Conservation (phyloP, 306 rosid genomes). For the Quercus suber region DNA sequence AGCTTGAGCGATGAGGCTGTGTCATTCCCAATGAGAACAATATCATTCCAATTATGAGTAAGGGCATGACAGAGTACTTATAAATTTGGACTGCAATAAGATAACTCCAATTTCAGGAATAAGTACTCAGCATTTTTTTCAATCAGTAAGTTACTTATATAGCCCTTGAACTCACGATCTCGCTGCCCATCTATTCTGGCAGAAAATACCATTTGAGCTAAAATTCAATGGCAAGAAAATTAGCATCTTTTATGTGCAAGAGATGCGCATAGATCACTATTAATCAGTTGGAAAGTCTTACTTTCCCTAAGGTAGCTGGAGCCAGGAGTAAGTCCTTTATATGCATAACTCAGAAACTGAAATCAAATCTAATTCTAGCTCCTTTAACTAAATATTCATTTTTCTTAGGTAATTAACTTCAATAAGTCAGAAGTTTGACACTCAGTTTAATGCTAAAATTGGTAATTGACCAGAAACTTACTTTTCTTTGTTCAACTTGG, state of each 20-base stretch:
- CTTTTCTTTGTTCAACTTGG: slow-evolving; percentile 87
- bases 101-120: not conserved
- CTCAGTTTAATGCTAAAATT: not conserved
- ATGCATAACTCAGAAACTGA: not conserved
- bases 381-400: not conserved
- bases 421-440: not conserved
- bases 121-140: not conserved
- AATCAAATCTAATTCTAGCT: not conserved
- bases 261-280: not conserved
- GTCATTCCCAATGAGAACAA: too few relatives aligned
- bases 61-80: not conserved
- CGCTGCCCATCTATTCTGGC: too few relatives aligned
- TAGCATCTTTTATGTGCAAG: not conserved
- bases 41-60: too few relatives aligned
- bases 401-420: too few relatives aligned
- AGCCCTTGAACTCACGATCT: too few relatives aligned
- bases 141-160: too few relatives aligned
- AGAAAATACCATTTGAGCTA: too few relatives aligned
- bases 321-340: not conserved
- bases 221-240: not conserved
- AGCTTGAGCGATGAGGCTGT: too few relatives aligned
- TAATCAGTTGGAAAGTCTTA: too few relatives aligned
- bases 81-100: not conserved
- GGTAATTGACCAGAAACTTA: slow-evolving; percentile 23
- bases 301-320: too few relatives aligned